A percentile compares a stretch with the other conserved stretches of the same genome.
phyloP scores from a whole-genome alignment of 768 basidiomycete genomes.

The Suillus lakei region DNA sequence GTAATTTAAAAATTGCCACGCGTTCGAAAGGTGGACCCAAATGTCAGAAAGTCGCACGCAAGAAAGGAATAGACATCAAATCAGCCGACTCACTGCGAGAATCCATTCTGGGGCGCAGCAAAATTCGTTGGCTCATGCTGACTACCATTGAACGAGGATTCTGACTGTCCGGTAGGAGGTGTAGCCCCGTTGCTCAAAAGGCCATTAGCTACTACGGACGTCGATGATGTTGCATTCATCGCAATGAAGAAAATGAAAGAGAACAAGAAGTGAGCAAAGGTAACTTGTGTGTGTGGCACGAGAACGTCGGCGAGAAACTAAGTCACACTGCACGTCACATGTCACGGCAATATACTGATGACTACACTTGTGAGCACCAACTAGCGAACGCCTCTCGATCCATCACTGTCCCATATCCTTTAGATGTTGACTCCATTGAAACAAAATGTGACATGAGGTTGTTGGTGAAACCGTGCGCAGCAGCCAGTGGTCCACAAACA shows the following conservation, averaged over 20 bases:
- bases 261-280: background rate
- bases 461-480: constrained; percentile 42
- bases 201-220: constrained; percentile 42
- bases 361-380: constrained; percentile 26
- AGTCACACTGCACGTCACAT: constrained; percentile 7
- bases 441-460: constrained; percentile 69
- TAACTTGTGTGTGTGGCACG: constrained; percentile 6
- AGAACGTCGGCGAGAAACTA: background rate
- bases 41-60: constrained; percentile 11
- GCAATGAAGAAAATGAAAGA: background rate
- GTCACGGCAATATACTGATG: constrained; percentile 5
- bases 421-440: constrained; percentile 43
- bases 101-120: constrained; percentile 56
- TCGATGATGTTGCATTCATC: constrained; percentile 32
- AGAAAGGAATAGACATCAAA: constrained; percentile 5
- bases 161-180: constrained; percentile 40
- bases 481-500: constrained; percentile 51
- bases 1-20: constrained; percentile 14
- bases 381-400: constrained; percentile 27
- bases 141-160: constrained; percentile 41
- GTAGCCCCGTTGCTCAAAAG: constrained; percentile 54
- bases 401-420: constrained; percentile 48
- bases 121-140: constrained; percentile 36
- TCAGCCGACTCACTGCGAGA: constrained; percentile 55
- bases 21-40: constrained; percentile 9